These are phyloP conservation scores for Mycena rosella DNA, from an alignment of 768 basidiomycete genomes.

Conservation along the genomic window DNA sequence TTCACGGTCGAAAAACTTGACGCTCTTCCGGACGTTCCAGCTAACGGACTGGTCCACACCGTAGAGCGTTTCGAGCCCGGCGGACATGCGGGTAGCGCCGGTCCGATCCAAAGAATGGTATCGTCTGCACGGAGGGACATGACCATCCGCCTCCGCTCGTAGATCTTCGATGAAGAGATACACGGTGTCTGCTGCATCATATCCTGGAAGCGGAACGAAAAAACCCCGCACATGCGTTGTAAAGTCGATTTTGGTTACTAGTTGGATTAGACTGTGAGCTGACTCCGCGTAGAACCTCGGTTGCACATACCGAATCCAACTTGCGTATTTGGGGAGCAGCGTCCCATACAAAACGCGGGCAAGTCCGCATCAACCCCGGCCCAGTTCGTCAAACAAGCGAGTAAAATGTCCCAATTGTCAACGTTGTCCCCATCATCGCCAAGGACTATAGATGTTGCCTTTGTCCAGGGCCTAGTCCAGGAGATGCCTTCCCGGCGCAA, in stretches of 20 bases:
- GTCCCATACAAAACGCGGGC: constrained; percentile 8
- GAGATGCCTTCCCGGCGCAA: neutral
- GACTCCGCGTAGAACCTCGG: too few species aligned
- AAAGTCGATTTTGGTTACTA: constrained; percentile 3
- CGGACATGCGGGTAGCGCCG: constrained; percentile 4
- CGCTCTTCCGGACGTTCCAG: neutral
- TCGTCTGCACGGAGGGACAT: neutral
- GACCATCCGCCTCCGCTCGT: constrained; percentile 10
- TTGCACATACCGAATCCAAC: constrained; percentile 19
- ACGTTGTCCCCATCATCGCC: constrained; percentile 16
- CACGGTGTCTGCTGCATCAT: constrained; percentile 6
- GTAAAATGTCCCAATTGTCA: constrained; percentile 12
- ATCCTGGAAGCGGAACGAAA: constrained; percentile 5
- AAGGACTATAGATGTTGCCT: neutral
- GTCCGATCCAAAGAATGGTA: constrained; percentile 19
- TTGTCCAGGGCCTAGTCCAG: neutral
- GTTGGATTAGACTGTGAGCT: neutral
- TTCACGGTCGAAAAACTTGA: neutral
- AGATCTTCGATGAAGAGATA: constrained; percentile 18
- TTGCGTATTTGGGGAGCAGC: neutral
- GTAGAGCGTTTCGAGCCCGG: constrained; percentile 5
- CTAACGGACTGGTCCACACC: neutral
- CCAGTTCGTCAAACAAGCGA: constrained; percentile 15
- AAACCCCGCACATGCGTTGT: neutral
- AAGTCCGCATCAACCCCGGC: neutral